A percentile compares a stretch with the other conserved stretches of the same genome.
Conservation (phyloP, 2,329 filamentous ascomycete species). For the Fusarium heterosporum region DNA sequence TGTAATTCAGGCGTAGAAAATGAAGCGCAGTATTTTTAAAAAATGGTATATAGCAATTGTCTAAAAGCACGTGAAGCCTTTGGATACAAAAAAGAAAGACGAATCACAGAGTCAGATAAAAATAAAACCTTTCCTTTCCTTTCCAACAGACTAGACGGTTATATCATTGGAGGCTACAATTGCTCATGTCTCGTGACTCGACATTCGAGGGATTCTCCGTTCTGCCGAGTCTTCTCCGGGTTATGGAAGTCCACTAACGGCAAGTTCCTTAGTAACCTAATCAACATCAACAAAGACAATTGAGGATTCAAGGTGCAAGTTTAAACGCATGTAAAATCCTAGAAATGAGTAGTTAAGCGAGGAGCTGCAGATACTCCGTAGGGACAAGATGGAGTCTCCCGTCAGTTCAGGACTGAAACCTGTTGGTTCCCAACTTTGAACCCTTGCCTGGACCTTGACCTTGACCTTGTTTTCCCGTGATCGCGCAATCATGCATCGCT, state of each 20-base stretch:
- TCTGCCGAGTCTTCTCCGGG: conserved; percentile 48
- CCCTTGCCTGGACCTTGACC: conserved; percentile 9
- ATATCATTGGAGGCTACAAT: conserved; percentile 27
- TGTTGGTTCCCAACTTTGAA: background rate
- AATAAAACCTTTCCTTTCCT: conserved; percentile 25
- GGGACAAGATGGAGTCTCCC: background rate
- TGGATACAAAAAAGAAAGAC: background rate
- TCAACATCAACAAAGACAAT: background rate
- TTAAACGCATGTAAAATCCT: background rate
- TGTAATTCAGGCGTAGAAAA: background rate
- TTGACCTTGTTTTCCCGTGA: conserved; percentile 16
- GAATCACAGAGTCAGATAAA: conserved; percentile 9
- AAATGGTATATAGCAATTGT: background rate
- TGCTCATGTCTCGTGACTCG: conserved; percentile 45
- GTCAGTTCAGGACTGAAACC: conserved; percentile 27
- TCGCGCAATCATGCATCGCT: conserved; percentile 30
- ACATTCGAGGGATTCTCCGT: conserved; percentile 34
- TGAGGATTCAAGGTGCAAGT: background rate
- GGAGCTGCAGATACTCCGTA: background rate
- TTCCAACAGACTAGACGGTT: conserved; percentile 17
- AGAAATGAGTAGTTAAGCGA: background rate
- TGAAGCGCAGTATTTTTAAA: background rate
- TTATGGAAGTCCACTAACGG: background rate
- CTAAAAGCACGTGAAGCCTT: background rate
- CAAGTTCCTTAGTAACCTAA: background rate